Conservation (phyloP, 2,329 filamentous ascomycete species). For the Pseudopyrenochaeta lycopersici region DNA sequence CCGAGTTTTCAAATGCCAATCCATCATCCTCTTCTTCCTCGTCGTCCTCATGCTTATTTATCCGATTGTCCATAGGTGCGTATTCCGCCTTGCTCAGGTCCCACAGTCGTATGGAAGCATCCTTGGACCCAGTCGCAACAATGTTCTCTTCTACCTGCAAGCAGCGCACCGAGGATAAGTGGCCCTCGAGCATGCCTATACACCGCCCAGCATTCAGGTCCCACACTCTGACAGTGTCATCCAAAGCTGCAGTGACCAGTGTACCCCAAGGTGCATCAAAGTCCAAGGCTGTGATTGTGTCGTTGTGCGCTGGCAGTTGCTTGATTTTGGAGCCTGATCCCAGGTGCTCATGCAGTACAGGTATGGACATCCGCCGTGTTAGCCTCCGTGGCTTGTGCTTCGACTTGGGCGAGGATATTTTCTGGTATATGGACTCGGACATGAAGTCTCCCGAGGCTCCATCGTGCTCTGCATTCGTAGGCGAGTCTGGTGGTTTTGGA, state of each 20-base stretch:
- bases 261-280: conserved; percentile 98
- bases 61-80: conserved; percentile 69
- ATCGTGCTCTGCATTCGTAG: conserved; percentile 62
- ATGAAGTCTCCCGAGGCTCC: conserved; percentile 75
- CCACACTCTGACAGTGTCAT: conserved; percentile 96
- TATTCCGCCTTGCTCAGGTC: conserved; percentile 90
- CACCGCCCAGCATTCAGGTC: conserved; percentile 93
- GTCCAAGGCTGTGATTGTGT: conserved; percentile 88
- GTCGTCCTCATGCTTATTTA: conserved; percentile 54
- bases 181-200: conserved; percentile 89
- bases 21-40: conserved; percentile 60
- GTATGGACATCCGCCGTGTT: conserved; percentile 82
- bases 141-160: conserved; percentile 96
- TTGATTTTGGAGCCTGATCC: conserved; percentile 87
- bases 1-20: conserved; percentile 76
- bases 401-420: conserved; percentile 72
- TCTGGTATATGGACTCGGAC: conserved; percentile 97
- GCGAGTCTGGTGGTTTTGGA: conserved; percentile 49
- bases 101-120: conserved; percentile 94
- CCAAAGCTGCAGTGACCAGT: conserved; percentile 88
- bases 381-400: conserved; percentile 62
- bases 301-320: conserved; percentile 87
- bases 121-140: conserved; percentile 91
- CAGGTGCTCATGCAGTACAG: conserved; percentile 94
- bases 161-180: conserved; percentile 90